A percentile compares a stretch with the other conserved stretches of the same genome.
Evolutionary conservation across 805 yeast genomes (phyloP).

Genomic region (Zygosaccharomyces pseudorouxii): DNA sequence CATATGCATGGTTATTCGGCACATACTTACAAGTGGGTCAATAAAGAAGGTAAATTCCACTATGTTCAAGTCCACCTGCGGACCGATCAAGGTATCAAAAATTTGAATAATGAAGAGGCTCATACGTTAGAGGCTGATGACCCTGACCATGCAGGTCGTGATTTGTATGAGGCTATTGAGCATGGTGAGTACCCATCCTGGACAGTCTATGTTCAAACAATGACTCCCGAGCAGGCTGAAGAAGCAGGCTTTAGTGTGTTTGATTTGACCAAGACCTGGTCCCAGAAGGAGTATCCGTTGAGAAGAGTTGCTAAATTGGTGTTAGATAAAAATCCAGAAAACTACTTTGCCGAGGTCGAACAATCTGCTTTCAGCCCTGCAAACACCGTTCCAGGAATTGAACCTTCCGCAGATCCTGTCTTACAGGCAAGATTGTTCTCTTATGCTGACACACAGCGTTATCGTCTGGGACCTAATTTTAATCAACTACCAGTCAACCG

Average conservation of each 20-base stretch:
- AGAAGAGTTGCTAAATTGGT: slow-evolving; percentile 46
- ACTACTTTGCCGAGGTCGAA: slow-evolving; percentile 44
- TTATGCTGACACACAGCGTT: slow-evolving; percentile 65
- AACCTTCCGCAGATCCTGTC: slow-evolving; percentile 69
- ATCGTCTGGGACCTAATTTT: slow-evolving; percentile 62
- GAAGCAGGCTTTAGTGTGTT: slow-evolving; percentile 44
- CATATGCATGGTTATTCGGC: slow-evolving; percentile 84
- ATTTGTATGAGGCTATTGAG: slow-evolving; percentile 39
- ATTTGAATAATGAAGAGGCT: slow-evolving; percentile 40
- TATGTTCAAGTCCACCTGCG: slow-evolving; percentile 76
- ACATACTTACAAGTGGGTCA: slow-evolving; percentile 78
- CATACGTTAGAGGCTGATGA: slow-evolving; percentile 39
- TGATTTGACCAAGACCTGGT: slow-evolving; percentile 57
- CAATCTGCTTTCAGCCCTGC: slow-evolving; percentile 62
- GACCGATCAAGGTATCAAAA: slow-evolving; percentile 57
- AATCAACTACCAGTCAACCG: slow-evolving; percentile 56
- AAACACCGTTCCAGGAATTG: slow-evolving; percentile 60
- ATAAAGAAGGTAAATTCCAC: slow-evolving; percentile 67
- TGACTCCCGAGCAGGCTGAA: slow-evolving; percentile 54
- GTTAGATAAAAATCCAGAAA: slow-evolving; percentile 48
- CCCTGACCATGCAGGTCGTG: slow-evolving; percentile 43
- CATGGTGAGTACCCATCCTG: slow-evolving; percentile 44
- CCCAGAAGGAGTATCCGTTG: slow-evolving; percentile 51
- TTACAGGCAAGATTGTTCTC: slow-evolving; percentile 68
- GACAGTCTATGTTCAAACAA: slow-evolving; percentile 49